These are phyloP conservation scores for Lasiodiplodia sp. DNA, from an alignment of 2,329 filamentous ascomycete genomes.

Conservation along the genomic window DNA sequence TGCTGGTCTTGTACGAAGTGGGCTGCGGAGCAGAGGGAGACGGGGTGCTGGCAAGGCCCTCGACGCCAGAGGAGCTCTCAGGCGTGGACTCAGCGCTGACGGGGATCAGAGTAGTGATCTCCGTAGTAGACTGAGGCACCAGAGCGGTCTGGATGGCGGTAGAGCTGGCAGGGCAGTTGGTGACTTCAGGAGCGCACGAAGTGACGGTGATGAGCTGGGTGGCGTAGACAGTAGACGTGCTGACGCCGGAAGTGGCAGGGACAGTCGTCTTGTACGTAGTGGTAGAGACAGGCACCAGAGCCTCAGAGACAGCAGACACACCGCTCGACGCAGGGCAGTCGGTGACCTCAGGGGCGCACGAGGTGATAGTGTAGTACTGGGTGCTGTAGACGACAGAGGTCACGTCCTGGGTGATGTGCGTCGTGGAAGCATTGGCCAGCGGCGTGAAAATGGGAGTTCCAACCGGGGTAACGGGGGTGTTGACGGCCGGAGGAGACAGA, in stretches of 20 bases:
- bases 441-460: slow-evolving; percentile 4
- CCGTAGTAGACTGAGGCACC: slow-evolving; percentile 12
- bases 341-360: slow-evolving; percentile 17
- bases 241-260: slow-evolving; percentile 11
- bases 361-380: slow-evolving; percentile 15
- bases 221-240: slow-evolving; percentile 16
- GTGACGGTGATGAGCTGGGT: slow-evolving; percentile 24
- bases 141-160: slow-evolving; percentile 14
- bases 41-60: slow-evolving; percentile 1
- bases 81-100: slow-evolving; percentile 21
- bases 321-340: slow-evolving; percentile 35
- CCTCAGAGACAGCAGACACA: slow-evolving; percentile 11
- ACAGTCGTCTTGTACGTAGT: not conserved
- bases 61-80: not conserved
- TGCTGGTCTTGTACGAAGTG: slow-evolving; percentile 11
- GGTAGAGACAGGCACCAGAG: slow-evolving; percentile 7
- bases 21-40: slow-evolving; percentile 1
- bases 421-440: slow-evolving; percentile 2
- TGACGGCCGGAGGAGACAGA: slow-evolving; percentile 1
- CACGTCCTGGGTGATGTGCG: slow-evolving; percentile 12
- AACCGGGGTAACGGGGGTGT: not conserved
- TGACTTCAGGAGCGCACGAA: slow-evolving; percentile 16
- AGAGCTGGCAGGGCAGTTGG: slow-evolving; percentile 29
- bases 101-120: slow-evolving; percentile 22
- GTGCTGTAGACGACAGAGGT: slow-evolving; percentile 24